Base-by-base conservation (phyloP, 345 rosid species). In the Brassica rapa region DNA sequence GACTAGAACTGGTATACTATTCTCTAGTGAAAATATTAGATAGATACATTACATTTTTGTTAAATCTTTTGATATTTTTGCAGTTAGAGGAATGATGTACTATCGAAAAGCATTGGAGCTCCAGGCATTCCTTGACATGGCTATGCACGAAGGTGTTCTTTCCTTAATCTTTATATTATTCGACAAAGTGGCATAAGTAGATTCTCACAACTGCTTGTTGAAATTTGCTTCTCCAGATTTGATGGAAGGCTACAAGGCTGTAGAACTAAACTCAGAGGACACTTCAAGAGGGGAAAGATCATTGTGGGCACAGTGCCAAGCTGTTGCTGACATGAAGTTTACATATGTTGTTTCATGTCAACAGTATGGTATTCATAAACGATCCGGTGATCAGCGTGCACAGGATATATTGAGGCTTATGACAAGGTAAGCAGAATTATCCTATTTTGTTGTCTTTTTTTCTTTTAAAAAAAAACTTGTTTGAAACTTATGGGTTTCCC, bases 11-110 rank as follows among this genome's bases (percentile, higher is more conserved):
- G 99, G 99, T 96, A 81, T 30, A 49, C 39, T n/a, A n/a, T n/a
- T n/a, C n/a, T n/a, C n/a, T n/a, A 69, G 8, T 39, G 24, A 43
- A 55, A 19, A 69, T 35, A 35, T 66, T 73, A 60, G 70, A 75
- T 80, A 49, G 64, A 56, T 56, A 30, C 55, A 55, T 29, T 21
- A 37, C 15, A 51, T 30, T 23, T 43, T 80, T 81, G 51, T 59
- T 81, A 21, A 21, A 66, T 49, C 7, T 32, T 70, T 65, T 41
- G 19, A 56, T 61, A 41, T 70, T 30, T 3, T 80, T 73, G 33
- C 88, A 96, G 99, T 96, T n/a, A 85, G 99, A 85, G 99, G 98
- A 66, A 96, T 96, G 98, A 96, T 96, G 99, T 96, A 96, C 83
- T 89, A 87, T 81, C 89, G 98, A 37, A 90, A 87, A 86, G 99